Base-by-base conservation (phyloP, 805 yeast species). In the Cyberlindnera samutprakarnensis region DNA sequence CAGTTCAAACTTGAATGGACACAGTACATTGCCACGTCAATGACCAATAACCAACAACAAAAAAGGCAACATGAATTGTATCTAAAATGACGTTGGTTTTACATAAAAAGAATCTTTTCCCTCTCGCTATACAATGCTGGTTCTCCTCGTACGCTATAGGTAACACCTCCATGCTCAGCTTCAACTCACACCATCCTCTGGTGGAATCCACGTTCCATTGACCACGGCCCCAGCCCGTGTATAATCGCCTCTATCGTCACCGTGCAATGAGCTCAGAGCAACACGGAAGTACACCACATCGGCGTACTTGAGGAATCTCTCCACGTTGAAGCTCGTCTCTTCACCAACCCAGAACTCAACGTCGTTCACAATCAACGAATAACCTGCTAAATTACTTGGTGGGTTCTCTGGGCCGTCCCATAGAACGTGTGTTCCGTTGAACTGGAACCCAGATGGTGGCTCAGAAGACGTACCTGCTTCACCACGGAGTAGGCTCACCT, bases 281-380 rank as follows among this genome's bases (percentile, higher is more conserved):
- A 81, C 50, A 41, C 92, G 54, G 24, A 81, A 43, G 43, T 70
- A 81, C 11, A 80, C 38, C 5, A 14, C 14, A 38, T 64, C 48
- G 2, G 46, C 43, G 6, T 46, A 31, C 33, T 67, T 54, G 2
- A 63, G 43, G 32, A 75, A 33, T 1, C 46, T 41, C 6, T 53
- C 54, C 10, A 75, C 31, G 36, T 71, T 63, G 15, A 82, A 53
- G 1, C 66, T 51, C 4, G 62, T 54, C 6, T 64, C 59, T 4
- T 53, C 50, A 0, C 86, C 95, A 6, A 76, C 70, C 47, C 70
- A 83, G 15, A 77, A 60, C 53, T 87, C 95, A 14, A 87, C 60
- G 49, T 87, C 96, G 46, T 87, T 86, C 18, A 87, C 59, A 25
- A 87, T 48, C 28, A 87, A 53, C 1, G 94, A 79, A 32, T 67